phyloP scores from a whole-genome alignment of 164 flowering plant species.

The Vitis labrusca region DNA sequence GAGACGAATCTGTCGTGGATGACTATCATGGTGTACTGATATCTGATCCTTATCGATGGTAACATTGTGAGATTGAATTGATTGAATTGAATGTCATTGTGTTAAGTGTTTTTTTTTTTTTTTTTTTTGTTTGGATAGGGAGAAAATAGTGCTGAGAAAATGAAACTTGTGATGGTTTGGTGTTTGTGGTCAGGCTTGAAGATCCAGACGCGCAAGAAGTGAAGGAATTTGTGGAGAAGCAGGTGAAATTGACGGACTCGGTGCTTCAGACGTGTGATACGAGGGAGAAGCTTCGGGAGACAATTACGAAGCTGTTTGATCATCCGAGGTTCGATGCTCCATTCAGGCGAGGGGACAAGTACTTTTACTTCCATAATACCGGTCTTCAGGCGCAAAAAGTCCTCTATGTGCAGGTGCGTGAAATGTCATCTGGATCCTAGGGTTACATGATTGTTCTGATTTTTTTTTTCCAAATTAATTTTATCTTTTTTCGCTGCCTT shows the following conservation, averaged over 20 bases:
- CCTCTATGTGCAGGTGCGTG: slow-evolving; percentile 84
- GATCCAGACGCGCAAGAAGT: slow-evolving; percentile 91
- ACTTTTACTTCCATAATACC: slow-evolving; percentile 89
- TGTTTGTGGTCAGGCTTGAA: slow-evolving; percentile 63
- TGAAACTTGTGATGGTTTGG: neutral
- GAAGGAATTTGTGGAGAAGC: slow-evolving; percentile 87
- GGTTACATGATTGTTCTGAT: no score
- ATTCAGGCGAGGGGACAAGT: slow-evolving; percentile 66
- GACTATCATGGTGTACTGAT: slow-evolving; percentile 70
- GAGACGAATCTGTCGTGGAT: slow-evolving; percentile 79
- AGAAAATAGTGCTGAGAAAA: no score
- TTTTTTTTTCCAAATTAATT: neutral
- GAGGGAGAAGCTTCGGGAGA: slow-evolving; percentile 65
- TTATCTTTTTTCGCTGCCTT: neutral
- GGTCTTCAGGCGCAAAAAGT: slow-evolving; percentile 94
- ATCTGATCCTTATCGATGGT: slow-evolving; percentile 93
- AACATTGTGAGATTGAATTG: slow-evolving; percentile 4
- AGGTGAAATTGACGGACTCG: slow-evolving; percentile 65
- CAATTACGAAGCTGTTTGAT: slow-evolving; percentile 69
- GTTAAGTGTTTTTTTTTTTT: no score
- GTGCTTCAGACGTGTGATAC: slow-evolving; percentile 65
- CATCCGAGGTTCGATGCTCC: slow-evolving; percentile 81
- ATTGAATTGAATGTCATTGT: no score
- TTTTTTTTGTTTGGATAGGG: neutral
- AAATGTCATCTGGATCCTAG: no score